Conservation (phyloP, 1,139 yeast genomes). For the Suhomyces chickasaworum region DNA sequence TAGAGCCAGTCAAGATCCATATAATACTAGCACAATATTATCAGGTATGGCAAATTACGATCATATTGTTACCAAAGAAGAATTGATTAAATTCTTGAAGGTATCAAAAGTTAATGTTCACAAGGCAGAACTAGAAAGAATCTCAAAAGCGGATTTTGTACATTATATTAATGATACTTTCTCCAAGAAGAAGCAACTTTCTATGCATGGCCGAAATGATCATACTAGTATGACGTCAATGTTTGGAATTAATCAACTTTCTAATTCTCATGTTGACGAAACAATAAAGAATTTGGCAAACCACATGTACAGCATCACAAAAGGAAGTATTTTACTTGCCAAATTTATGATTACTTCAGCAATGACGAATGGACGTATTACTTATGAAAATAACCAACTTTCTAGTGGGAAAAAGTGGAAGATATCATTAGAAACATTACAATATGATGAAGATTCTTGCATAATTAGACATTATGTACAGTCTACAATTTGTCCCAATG, state of each 20-base stretch:
- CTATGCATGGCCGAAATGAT: slow-evolving; percentile 5
- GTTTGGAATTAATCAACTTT: slow-evolving; percentile 6
- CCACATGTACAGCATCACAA: slow-evolving; percentile 12
- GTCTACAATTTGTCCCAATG: slow-evolving; percentile 20
- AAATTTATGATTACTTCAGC: slow-evolving; percentile 15
- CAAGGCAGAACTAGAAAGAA: slow-evolving; percentile 13
- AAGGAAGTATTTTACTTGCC: slow-evolving; percentile 23
- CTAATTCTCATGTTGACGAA: slow-evolving; percentile 4
- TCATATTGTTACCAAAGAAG: slow-evolving; percentile 8
- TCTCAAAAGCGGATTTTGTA: slow-evolving; percentile 13
- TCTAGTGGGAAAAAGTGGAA: slow-evolving; percentile 17
- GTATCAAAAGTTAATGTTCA: slow-evolving; percentile 9
- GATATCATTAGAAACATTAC: slow-evolving; percentile 9
- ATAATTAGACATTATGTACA: slow-evolving; percentile 18
- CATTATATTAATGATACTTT: slow-evolving; percentile 17
- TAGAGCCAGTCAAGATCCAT: neutral
- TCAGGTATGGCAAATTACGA: slow-evolving; percentile 2
- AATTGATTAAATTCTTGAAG: slow-evolving; percentile 9
- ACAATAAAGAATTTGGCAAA: slow-evolving; percentile 6
- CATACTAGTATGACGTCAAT: slow-evolving; percentile 13
- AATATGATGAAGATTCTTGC: slow-evolving; percentile 8
- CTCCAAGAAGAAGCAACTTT: slow-evolving; percentile 1
- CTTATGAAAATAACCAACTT: slow-evolving; percentile 13
- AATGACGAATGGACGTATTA: slow-evolving; percentile 14
- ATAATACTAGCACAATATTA: neutral